Base-by-base conservation (phyloP, 306 rosid genomes). In the Sindora glabra region DNA sequence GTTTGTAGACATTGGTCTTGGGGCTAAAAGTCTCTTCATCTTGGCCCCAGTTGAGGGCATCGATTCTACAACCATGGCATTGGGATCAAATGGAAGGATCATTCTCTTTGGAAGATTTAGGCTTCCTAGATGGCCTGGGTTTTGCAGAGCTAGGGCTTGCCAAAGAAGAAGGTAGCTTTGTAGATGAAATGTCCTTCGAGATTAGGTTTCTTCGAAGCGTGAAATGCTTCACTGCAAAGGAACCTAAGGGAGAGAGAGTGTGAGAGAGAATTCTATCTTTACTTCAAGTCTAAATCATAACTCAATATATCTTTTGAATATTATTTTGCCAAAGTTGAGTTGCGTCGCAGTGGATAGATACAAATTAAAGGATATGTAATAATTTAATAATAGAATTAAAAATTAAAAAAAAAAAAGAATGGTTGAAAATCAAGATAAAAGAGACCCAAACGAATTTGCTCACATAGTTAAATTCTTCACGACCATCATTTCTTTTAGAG, bases 1-100 rank as follows among this genome's bases (percentile, higher is more conserved):
- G 34, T 89, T 94, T 9, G 85, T 79, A 39, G 96, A 60, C 1
- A 94, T 95, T 1, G 97, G 99, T 12, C 94, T 78, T 0, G 99
- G 99, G 0, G 99, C 97, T 33, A 94, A 56, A 12, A 86, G 94
- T 23, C 79, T 79, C 83, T 84, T 89, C 70, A 73, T 38, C 79
- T 84, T 94, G 51, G 73, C 82, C 1, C 75, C 59, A 2, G 85
- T 85, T 18, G 94, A 86, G 27, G 80, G 85, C 44, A 79, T 83
- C 2, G 81, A 60, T 60, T 70, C 81, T 2, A 65, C 26, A 9
- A 52, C 23, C 65, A 62, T 22, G 9, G 65, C 26, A 41, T 77
- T 81, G 8, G 74, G 94, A 89, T 89, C 95, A 18, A 82, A 60
- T 10, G 94, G 89, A n/a, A 1, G 95, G 92, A 58, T 83, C 88